Evolutionary conservation across 805 yeast species (phyloP).

Genomic region (Candida incommunis): DNA sequence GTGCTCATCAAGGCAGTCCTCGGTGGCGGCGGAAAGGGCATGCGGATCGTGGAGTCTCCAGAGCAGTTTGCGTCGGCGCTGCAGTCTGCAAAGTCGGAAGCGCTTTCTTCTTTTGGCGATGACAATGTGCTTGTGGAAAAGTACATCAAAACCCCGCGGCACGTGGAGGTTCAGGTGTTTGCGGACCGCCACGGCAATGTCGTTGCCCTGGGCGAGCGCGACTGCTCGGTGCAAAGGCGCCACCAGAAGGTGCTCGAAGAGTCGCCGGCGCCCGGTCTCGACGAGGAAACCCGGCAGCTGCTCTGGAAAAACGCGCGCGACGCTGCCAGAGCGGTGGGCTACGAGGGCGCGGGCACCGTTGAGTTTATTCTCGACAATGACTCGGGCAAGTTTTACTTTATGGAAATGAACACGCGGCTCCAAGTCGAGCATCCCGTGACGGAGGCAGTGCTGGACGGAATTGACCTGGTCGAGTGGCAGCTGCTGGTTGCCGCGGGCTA

Average conservation of each 20-base stretch:
- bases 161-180: conserved; percentile 42
- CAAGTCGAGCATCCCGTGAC: conserved; percentile 48
- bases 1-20: conserved; percentile 44
- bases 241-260: conserved; percentile 44
- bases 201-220: conserved; percentile 43
- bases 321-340: conserved; percentile 33
- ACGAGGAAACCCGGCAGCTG: conserved; percentile 29
- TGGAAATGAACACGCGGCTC: conserved; percentile 43
- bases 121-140: conserved; percentile 39
- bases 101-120: conserved; percentile 40
- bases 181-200: conserved; percentile 42
- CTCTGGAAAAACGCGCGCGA: conserved; percentile 38
- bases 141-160: conserved; percentile 40
- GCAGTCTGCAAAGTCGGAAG: conserved; percentile 40
- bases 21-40: conserved; percentile 48
- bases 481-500: conserved; percentile 20
- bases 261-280: conserved; percentile 43
- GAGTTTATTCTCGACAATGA: conserved; percentile 40
- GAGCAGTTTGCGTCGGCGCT: conserved; percentile 34
- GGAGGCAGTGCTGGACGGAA: conserved; percentile 36
- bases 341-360: conserved; percentile 46
- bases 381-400: conserved; percentile 37
- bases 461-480: conserved; percentile 42
- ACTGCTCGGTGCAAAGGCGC: conserved; percentile 42
- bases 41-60: conserved; percentile 36